These are phyloP conservation scores for Paralagenidium karlingii DNA, from an alignment of 352 stramenopile genomes.

Conservation along the genomic window DNA sequence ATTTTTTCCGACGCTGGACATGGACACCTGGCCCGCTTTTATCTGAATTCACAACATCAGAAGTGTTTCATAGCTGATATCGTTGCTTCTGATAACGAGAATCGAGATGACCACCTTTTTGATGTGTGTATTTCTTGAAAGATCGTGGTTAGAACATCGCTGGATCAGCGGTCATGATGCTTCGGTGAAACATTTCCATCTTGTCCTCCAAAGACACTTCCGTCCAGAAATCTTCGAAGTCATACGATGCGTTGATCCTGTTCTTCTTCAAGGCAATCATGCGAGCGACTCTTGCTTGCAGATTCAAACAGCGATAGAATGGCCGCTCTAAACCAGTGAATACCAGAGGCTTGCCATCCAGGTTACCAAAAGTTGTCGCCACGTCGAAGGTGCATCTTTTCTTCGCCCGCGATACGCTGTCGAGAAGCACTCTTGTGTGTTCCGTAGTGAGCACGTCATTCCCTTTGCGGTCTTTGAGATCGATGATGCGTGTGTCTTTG, in stretches of 20 bases:
- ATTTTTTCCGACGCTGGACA: too few species aligned
- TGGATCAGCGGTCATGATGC: constrained; percentile 4
- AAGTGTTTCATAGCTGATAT: too few species aligned
- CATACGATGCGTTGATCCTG: constrained; percentile 10
- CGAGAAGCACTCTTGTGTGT: constrained; percentile 1
- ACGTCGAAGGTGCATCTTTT: not conserved
- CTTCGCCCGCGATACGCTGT: not conserved
- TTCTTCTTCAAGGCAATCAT: constrained; percentile 13
- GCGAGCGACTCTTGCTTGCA: constrained; percentile 7
- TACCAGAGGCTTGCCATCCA: constrained; percentile 1
- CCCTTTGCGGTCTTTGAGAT: not conserved
- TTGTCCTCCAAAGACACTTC: constrained; percentile 4
- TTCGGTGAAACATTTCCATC: constrained; percentile 5
- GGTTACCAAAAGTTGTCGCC: constrained; percentile 1
- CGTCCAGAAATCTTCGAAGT: constrained; percentile 12
- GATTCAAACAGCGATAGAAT: constrained; percentile 13
- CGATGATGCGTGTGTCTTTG: not conserved
- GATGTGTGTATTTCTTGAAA: too few species aligned
- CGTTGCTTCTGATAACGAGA: too few species aligned
- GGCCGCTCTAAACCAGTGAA: constrained; percentile 8
- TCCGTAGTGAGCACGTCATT: constrained; percentile 1
- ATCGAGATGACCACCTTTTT: too few species aligned
- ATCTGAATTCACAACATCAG: too few species aligned
- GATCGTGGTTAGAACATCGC: too few species aligned
- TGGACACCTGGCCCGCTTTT: too few species aligned